Conservation (phyloP, 768 basidiomycete genomes). For the Phanerochaete carnosa region DNA sequence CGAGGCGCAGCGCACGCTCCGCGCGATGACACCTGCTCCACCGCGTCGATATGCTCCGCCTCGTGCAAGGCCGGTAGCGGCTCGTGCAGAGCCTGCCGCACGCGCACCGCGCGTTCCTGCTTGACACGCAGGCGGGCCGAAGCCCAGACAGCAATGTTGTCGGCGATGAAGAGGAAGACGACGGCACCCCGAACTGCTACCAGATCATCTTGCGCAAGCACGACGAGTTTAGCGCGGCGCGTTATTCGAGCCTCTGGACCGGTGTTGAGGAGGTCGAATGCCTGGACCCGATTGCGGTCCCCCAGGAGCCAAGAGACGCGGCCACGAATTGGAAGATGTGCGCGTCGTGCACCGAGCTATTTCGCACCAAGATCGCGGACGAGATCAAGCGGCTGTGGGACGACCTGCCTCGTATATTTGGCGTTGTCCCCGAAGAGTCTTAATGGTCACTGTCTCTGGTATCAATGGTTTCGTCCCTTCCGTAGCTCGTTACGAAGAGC, state of each 20-base stretch:
- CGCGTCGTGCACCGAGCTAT: background rate
- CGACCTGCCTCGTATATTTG: background rate
- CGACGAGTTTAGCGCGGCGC: background rate
- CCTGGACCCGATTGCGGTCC: background rate
- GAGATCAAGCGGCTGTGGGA: conserved; percentile 1
- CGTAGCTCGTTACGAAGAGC: too few relatives aligned
- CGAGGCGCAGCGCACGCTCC: conserved; percentile 12
- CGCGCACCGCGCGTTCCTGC: background rate
- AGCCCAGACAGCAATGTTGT: background rate
- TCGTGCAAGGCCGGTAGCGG: conserved; percentile 11
- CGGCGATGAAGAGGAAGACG: background rate
- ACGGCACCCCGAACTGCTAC: background rate
- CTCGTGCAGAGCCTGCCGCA: background rate
- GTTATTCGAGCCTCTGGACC: conserved; percentile 4
- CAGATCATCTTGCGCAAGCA: conserved; percentile 1
- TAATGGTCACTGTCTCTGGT: too few relatives aligned
- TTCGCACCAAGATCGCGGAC: background rate
- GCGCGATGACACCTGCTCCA: conserved; percentile 25
- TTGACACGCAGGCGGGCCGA: background rate
- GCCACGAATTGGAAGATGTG: conserved; percentile 1
- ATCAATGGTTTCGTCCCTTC: too few relatives aligned
- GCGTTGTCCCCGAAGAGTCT: background rate
- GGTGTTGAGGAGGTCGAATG: background rate
- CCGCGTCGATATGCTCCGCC: conserved; percentile 15
- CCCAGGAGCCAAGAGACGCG: background rate